These are phyloP conservation scores for Aspergillus diversus DNA, from an alignment of 495 filamentous ascomycete species.

Conservation along the genomic window DNA sequence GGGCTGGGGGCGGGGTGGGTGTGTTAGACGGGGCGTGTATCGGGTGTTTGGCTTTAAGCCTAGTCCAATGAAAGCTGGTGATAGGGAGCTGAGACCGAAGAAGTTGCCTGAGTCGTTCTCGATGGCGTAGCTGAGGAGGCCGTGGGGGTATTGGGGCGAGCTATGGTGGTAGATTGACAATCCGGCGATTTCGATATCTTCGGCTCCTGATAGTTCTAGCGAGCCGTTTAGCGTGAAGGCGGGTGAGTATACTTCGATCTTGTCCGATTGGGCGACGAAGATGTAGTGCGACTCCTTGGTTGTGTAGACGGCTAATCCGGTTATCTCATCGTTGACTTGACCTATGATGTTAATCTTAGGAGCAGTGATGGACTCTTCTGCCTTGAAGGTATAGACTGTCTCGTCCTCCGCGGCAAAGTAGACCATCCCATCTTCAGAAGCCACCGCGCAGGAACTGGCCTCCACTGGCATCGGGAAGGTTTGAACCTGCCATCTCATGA, in stretches of 20 bases:
- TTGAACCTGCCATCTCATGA: conserved; percentile 2
- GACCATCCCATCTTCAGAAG: not conserved
- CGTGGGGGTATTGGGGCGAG: conserved; percentile 1
- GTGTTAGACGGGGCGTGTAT: not conserved
- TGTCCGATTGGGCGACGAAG: conserved; percentile 10
- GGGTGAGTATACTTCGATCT: conserved; percentile 5
- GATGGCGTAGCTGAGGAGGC: conserved; percentile 9
- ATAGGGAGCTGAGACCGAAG: conserved; percentile 6
- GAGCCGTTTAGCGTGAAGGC: not conserved
- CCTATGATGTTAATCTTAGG: conserved; percentile 5
- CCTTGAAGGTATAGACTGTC: conserved; percentile 7
- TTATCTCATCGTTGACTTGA: not conserved
- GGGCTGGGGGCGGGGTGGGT: not conserved
- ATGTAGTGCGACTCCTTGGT: not conserved
- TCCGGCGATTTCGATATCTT: conserved; percentile 13
- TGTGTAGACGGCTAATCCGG: conserved; percentile 6
- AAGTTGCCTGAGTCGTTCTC: conserved; percentile 4
- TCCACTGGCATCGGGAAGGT: conserved; percentile 11
- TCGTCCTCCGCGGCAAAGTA: conserved; percentile 10
- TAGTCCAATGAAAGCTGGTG: conserved; percentile 1
- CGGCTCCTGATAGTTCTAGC: not conserved
- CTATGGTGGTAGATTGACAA: conserved; percentile 7
- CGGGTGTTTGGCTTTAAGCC: not conserved
- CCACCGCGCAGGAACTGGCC: conserved; percentile 11
- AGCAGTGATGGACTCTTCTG: conserved; percentile 4